A percentile compares a stretch with the other conserved stretches of the same genome.
Evolutionary conservation across 192 early-diverging fungal genomes (phyloP).

Genomic region (Coemansia sp.): DNA sequence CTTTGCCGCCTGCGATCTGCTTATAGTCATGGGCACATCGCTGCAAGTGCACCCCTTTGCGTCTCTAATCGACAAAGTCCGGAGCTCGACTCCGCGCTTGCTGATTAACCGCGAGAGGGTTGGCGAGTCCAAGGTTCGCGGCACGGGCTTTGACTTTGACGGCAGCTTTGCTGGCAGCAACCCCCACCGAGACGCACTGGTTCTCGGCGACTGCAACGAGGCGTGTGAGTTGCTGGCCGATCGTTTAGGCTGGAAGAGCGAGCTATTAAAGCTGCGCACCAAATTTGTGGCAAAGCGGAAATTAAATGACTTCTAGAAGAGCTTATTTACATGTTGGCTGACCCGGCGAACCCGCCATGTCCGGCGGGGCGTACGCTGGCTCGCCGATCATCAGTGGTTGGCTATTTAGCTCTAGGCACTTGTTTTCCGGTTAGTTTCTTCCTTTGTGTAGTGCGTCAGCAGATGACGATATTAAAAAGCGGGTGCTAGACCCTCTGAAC

Average conservation of each 20-base stretch:
- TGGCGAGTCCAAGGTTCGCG: conserved; percentile 53
- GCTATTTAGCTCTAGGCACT: neutral
- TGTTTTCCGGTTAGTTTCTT: neutral
- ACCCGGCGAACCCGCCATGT: neutral
- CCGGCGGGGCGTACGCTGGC: too few species aligned
- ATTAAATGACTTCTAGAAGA: neutral
- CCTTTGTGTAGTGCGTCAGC: too few species aligned
- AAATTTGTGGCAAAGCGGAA: conserved; percentile 7
- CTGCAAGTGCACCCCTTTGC: conserved; percentile 90
- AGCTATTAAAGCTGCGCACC: conserved; percentile 22
- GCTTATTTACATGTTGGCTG: too few species aligned
- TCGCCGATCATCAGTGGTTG: neutral
- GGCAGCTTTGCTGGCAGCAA: conserved; percentile 51
- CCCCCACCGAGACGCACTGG: conserved; percentile 71
- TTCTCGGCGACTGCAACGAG: conserved; percentile 79
- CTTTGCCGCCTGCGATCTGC: conserved; percentile 71
- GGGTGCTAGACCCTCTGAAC: neutral
- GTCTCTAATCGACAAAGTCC: conserved; percentile 65
- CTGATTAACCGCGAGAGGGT: conserved; percentile 86
- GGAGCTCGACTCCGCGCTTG: conserved; percentile 67
- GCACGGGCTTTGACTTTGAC: conserved; percentile 76
- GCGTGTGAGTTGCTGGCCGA: conserved; percentile 67
- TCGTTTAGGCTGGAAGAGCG: conserved; percentile 66
- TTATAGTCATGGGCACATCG: conserved; percentile 93
- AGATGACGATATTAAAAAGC: neutral